Evolutionary conservation across 257 asterid species (phyloP).

Genomic region (Apocynum venetum): DNA sequence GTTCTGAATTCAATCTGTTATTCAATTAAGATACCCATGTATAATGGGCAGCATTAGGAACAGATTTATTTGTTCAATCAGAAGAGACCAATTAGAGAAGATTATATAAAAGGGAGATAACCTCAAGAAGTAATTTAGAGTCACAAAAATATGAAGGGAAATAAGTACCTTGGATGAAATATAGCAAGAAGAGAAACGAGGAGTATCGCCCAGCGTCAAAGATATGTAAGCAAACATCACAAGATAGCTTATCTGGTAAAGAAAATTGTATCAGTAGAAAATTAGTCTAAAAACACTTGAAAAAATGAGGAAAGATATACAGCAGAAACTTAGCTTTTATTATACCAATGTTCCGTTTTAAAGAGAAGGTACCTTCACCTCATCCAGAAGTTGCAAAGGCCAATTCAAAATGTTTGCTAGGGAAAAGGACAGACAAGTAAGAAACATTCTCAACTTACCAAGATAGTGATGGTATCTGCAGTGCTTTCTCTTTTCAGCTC

Average conservation of each 20-base stretch:
- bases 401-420: not conserved
- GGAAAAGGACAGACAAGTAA: not conserved
- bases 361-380: not conserved
- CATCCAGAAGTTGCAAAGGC: conserved; percentile 3
- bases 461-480: conserved; percentile 89
- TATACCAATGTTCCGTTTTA: too few species aligned
- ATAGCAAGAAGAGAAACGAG: conserved; percentile 67
- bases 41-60: not conserved
- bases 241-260: conserved; percentile 93
- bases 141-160: not conserved
- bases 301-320: not conserved
- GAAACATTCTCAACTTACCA: conserved; percentile 42
- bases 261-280: not conserved
- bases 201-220: conserved; percentile 87
- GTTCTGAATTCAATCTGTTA: not conserved
- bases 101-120: not conserved
- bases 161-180: conserved; percentile 88
- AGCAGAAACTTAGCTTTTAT: not conserved
- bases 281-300: not conserved
- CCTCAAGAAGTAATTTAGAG: not conserved
- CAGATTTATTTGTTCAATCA: not conserved
- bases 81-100: not conserved
- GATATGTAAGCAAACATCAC: conserved; percentile 99
- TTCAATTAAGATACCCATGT: not conserved
- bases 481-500: conserved; percentile 98